Evolutionary conservation across 805 yeast species (phyloP), one percentile per base, ranked within the genome.

Genomic region (Cyberlindnera mrakii): DNA sequence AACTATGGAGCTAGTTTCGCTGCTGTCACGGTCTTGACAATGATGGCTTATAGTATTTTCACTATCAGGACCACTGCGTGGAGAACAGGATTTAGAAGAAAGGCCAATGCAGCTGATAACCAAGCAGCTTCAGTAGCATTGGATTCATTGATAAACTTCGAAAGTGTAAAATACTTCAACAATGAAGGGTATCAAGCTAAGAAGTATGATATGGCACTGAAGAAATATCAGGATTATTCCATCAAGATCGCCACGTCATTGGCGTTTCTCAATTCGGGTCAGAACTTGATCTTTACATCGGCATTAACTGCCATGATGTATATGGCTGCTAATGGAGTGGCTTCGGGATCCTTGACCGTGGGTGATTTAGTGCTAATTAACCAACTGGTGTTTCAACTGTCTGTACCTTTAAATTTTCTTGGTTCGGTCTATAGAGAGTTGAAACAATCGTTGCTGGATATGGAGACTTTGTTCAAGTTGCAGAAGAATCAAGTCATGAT

Each of bases 291-390:
- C 29, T 85, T 85, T 65, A 86, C 97, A 0, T 65, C 85, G 33
- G 98, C 99, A 1, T 68, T 93, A 49, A 93, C 99, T 1, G 85
- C 82, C 2, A 93, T 93, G 95, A 93, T 93, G 99, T 93, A 86
- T 62, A 82, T 93, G 95, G 97, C 96, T 14, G 87, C 96, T 55
- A 78, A 80, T 43, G 98, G 98, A 23, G 93, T 93, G n/a, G 80
- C 88, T 13, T 64, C 75, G 3, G 96, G 96, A 0, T 63, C 77
- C 0, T 68, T 93, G 43, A 83, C 95, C 1, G 97, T 93, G 17
- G 99, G 99, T 52, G 99, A 93, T 60, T 71, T 93, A 57, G 98
- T 93, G 17, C 70, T 93, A 47, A 91, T 93, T 51, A 93, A 93
- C 64, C 99, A 93, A 66, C 74, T 93, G 44, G 98, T 93, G 14